phyloP scores from a whole-genome alignment of 805 yeast genomes.

The Saturnispora serradocipensis region DNA sequence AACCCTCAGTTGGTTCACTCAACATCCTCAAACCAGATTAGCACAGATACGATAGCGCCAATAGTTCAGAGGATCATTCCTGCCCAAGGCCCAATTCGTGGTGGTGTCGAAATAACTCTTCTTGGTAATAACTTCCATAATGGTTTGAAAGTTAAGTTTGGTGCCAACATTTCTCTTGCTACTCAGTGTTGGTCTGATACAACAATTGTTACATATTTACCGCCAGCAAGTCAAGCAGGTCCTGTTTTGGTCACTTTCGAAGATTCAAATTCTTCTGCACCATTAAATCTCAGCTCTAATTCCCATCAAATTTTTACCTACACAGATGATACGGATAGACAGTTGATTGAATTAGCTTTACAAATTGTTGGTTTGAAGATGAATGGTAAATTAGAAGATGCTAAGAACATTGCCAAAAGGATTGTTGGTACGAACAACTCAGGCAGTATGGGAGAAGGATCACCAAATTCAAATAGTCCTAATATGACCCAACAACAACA shows the following conservation, averaged over 20 bases:
- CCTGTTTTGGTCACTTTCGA: slow-evolving; percentile 84
- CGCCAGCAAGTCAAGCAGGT: slow-evolving; percentile 85
- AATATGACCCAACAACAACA: slow-evolving; percentile 15
- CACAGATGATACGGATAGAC: slow-evolving; percentile 90
- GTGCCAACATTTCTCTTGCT: slow-evolving; percentile 66
- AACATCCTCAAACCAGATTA: neutral
- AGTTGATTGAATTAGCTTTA: slow-evolving; percentile 86
- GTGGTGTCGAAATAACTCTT: slow-evolving; percentile 91
- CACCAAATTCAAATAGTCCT: slow-evolving; percentile 6
- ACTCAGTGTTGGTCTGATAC: slow-evolving; percentile 96
- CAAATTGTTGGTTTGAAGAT: slow-evolving; percentile 95
- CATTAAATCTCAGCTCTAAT: slow-evolving; percentile 5
- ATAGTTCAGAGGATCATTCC: slow-evolving; percentile 84
- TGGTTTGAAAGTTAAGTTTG: slow-evolving; percentile 79
- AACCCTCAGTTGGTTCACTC: neutral
- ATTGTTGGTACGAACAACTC: slow-evolving; percentile 58
- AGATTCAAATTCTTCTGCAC: slow-evolving; percentile 14
- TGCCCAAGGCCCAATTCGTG: slow-evolving; percentile 89
- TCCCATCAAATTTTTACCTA: slow-evolving; percentile 72
- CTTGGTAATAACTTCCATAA: slow-evolving; percentile 81
- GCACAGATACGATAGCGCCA: slow-evolving; percentile 30
- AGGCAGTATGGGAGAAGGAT: slow-evolving; percentile 1
- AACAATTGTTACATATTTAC: slow-evolving; percentile 87
- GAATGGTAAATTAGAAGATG: slow-evolving; percentile 94
- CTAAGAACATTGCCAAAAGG: slow-evolving; percentile 84